phyloP scores from a whole-genome alignment of 768 basidiomycete species.

The Leccinum pellstonianum region DNA sequence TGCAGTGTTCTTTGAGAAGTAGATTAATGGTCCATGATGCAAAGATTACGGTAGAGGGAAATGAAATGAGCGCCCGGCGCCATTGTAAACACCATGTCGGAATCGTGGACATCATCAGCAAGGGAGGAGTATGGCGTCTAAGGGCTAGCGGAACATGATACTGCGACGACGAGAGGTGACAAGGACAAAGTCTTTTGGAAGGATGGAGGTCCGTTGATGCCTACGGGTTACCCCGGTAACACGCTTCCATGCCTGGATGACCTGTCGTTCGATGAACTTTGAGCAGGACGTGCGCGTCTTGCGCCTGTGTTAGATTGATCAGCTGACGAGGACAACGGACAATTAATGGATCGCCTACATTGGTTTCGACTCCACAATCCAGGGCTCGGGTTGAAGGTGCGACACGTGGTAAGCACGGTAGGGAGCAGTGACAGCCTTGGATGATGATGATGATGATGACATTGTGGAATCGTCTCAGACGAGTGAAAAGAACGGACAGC shows the following conservation, averaged over 20 bases:
- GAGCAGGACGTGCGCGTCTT: conserved; percentile 35
- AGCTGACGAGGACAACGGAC: not conserved
- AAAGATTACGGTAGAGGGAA: not conserved
- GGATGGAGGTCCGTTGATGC: conserved; percentile 49
- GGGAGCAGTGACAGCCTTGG: conserved; percentile 7
- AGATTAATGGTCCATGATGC: conserved; percentile 4
- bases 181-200: conserved; percentile 61
- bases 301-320: conserved; percentile 13
- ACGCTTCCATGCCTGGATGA: conserved; percentile 61
- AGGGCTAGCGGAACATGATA: conserved; percentile 37
- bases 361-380: conserved; percentile 27
- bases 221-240: conserved; percentile 54
- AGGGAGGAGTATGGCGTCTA: not conserved
- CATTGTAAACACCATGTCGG: conserved; percentile 10
- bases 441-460: conserved; percentile 10
- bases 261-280: conserved; percentile 55
- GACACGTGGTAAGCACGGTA: conserved; percentile 15
- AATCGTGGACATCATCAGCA: conserved; percentile 18
- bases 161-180: conserved; percentile 57
- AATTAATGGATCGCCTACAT: conserved; percentile 15
- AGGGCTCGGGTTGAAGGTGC: conserved; percentile 19
- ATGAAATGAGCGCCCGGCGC: conserved; percentile 14
- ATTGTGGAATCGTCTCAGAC: conserved; percentile 25
- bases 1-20: conserved; percentile 11
- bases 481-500: conserved; percentile 28